Evolutionary conservation across 2,329 filamentous ascomycete species (phyloP), one percentile per base, ranked within the genome.

Genomic region (Fusarium torreyae): DNA sequence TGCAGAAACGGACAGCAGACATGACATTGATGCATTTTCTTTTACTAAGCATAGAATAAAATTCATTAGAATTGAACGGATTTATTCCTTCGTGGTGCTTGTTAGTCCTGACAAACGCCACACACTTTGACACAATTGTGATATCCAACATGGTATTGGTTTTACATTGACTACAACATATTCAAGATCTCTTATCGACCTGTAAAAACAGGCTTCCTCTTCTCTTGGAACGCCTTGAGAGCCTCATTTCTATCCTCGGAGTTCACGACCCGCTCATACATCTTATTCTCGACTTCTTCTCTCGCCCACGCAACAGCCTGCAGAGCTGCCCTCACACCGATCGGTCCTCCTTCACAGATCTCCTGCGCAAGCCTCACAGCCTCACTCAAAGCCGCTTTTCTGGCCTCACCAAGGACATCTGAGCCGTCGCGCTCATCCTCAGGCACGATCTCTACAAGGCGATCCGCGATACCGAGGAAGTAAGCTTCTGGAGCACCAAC

Each of bases 191-290:
- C 31, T 79, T 77, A 88, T 73, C 83, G 79, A 2, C 87, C 86
- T 76, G 83, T 87, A 72, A 89, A 89, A 6, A 86, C 81, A 17
- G 88, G 86, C 78, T 85, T 88, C 71, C 88, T 83, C 84, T 88
- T 89, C 77, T 89, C 87, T 62, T 80, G 81, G 82, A 99, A 99
- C 0, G 96, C 96, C 78, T 82, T 87, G 68, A 99, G 83, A 36
- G 96, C 96, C 85, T 98, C 96, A 74, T 94, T 85, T 63, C 94
- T 86, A 83, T 99, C 96, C 77, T 94, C 91, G 0, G 94, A 97
- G 66, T 86, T 87, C 17, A 98, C 87, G 6, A 98, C 93, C 26
- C 90, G 85, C 75, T 94, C 88, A 79, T 98, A 98, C 82, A 94
- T 94, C 72, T 88, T 86, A 79, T 94, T 95, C 83, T 98, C 96